Base-by-base conservation (phyloP, 306 rosid species). In the Trifolium fragiferum region DNA sequence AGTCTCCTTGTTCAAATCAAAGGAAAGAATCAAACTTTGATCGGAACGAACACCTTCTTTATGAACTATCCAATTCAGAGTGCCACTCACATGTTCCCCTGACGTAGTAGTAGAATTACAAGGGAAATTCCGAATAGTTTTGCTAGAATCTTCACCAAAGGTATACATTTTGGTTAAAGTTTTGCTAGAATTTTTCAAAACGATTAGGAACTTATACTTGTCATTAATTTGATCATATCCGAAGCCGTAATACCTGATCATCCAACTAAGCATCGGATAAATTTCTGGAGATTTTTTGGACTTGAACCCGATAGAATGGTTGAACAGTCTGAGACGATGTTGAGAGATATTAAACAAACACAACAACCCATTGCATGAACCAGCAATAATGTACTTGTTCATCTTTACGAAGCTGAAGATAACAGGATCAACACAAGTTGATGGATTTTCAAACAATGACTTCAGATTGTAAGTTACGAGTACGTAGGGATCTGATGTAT, bases 321-420 rank as follows among this genome's bases (percentile, higher is more conserved):
- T 81, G 58, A 47, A 81, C 64, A 81, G 50, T 10, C 0, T 7
- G 6, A 59, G 21, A 60, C 7, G 1, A 47, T 8, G 1, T 5
- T 5, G 2, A 6, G 2, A 0, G 2, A 0, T 1, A 25, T 37
- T 14, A 23, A 1, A 37, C 13, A 78, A 0, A 70, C 76, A 77
- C 11, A 77, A 20, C 18, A 77, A 35, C 11, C 81, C 81, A 61
- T 78, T 49, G 25, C 71, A 78, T 0, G 81, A 78, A 37, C 66
- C 81, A 2, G 47, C 0, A 50, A 77, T 59, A 8, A 0, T 0
- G 18, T 11, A 41, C 3, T 15, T 5, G 12, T 1, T 7, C 2
- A 8, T 3, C 5, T 0, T 32, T 16, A 12, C 57, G 37, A 40
- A 10, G 13, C 0, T 12, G 5, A 10, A 49, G 19, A 0, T 6